Evolutionary conservation across 345 rosid genomes (phyloP), one percentile per base, ranked within the genome.

Genomic region (Isatis tinctoria): DNA sequence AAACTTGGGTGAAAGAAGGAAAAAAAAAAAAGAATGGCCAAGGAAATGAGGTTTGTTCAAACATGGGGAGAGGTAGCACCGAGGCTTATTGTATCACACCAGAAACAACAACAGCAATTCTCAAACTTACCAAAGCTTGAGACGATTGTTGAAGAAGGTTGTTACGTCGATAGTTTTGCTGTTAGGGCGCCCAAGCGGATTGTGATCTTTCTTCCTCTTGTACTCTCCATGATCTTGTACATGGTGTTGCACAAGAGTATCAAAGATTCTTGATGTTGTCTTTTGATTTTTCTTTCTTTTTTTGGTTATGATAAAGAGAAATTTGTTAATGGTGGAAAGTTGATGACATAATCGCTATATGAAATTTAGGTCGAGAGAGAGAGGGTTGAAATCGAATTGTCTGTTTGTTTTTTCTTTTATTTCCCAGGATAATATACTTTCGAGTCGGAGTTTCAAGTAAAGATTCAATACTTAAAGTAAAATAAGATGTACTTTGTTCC

Each of bases 61-160:
- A 70, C 76, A 35, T 75, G 81, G 81, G 82, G 86, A 41, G 83
- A 79, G 68, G 84, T 77, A 47, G 81, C 87, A 40, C 85, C 87
- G 11, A 48, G 82, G 33, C 86, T 65, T 40, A 62, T 74, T 56
- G 70, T 74, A 62, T 74, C 76, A 18, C 78, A 52, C 24, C 69
- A 67, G 41, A 82, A 59, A 70, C 80, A 76, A 45, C 79, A 75
- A 53, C 79, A 76, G n/a, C 73, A 72, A 13, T 71, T 68, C 56
- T 80, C 81, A 14, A 68, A 36, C 40, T 49, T 4, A 59, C 83
- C 85, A 12, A 75, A 65, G 69, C 70, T 86, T 18, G 85, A 86
- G 76, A 80, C 90, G 4, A 86, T 84, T 74, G 28, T 68, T 30
- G 86, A 86, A 78, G 87, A 86, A 54, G 80, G 79, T 24, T 67